Evolutionary conservation across 768 basidiomycete genomes (phyloP), one percentile per base, ranked within the genome.

Genomic region (Tylopilus balloui): DNA sequence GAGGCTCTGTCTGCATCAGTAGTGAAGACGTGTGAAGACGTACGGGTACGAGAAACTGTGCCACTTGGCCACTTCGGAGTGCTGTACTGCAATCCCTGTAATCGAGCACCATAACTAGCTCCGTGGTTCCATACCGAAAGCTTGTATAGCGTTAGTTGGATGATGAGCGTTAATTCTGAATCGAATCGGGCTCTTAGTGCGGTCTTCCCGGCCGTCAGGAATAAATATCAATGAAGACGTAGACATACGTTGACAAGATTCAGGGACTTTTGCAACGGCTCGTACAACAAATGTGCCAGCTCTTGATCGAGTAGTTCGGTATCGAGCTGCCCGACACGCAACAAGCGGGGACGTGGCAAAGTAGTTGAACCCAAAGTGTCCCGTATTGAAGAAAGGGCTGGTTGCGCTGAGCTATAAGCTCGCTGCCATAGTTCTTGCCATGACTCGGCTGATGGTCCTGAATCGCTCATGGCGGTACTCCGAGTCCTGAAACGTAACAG

Each of bases 251-350:
- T 79, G 42, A 90, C 70, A 13, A 83, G 69, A 21, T 78, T 74
- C 19, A 95, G 67, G 1, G 92, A 83, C 51, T 78, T 86, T 53
- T 74, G 72, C 41, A 97, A 66, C n/a, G 92, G 93, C 46, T 88
- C 88, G 59, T 81, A 82, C 27, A 98, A 75, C 51, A 96, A 70
- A 24, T 83, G 78, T 27, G 87, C 80, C 15, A 98, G 79, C 54
- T 96, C 92, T 56, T 84, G 80, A 70, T 98, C 95, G 41, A 97
- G 77, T 20, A 94, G 75, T 58, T 92, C 86, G 3, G 94, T 83
- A 66, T 98, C 95, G 45, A 97, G 80, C 67, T 95, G 90, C 8
- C 88, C 87, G 41, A 98, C 92, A 37, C 93, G 87, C 21, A 81
- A 72, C 25, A 84, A 70, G n/a, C 84, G 76, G 23, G 75, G 63